Base-by-base conservation (phyloP, 2,329 filamentous ascomycete species). In the Hymenoscyphus albidus region DNA sequence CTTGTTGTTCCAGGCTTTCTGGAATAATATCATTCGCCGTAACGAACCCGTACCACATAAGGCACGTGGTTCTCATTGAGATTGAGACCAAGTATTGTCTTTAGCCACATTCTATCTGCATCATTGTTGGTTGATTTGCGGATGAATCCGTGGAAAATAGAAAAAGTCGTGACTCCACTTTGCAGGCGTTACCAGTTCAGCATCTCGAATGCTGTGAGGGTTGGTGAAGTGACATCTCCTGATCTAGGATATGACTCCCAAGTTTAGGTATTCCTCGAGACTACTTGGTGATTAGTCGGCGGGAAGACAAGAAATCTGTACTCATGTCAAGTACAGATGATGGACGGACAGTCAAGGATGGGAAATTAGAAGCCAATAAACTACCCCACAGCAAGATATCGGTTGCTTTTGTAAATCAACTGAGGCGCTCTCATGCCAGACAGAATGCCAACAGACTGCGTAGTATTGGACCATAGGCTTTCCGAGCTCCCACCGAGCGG, bases 71-170 rank as follows among this genome's bases (percentile, higher is more conserved):
- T 35, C 35, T 35, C 35, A 35, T 35, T 35, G 22, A 70, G 62
- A 35, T 35, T 35, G 22, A 70, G 62, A 27, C 61, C 64, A 27
- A 27, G 27, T 27, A 27, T 27, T 16, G 56, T 72, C 12, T 72
- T 59, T 38, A 70, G 70, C 27, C 72, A 73, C 62, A 65, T 74
- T 14, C 69, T 68, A 27, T 72, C 73, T 56, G 70, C 68, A 27
- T 71, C 70, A 2, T 58, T 74, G 5, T 70, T 70, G 18, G 69
- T 72, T 9, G 70, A 72, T 58, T 63, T 72, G 61, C 38, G 65
- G 62, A 66, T 7, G 64, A 70, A 38, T 68, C 70, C 42, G 35
- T 64, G 16, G 70, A 70, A 39, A 62, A 64, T 48, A 71, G 71
- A 51, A 61, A 67, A 40, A 65, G 66, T 12, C 63, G 71, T 62